These are phyloP conservation scores for Tetracentron sinense DNA, from an alignment of 164 flowering plant genomes.

Conservation along the genomic window DNA sequence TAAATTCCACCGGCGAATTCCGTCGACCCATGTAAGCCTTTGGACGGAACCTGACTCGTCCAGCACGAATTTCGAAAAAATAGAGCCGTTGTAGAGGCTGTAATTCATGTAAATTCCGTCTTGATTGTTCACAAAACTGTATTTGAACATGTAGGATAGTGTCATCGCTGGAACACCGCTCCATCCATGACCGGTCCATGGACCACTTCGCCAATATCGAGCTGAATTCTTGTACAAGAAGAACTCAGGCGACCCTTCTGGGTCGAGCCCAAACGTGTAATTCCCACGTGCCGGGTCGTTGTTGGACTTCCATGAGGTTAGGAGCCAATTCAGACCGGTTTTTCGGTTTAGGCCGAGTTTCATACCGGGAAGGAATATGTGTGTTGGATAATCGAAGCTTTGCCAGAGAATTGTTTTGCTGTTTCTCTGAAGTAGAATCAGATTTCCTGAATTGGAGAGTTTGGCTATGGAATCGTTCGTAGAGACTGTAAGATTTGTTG, in stretches of 20 bases:
- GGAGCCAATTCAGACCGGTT: background rate
- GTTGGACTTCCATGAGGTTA: slow-evolving; percentile 1
- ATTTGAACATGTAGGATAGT: too few relatives aligned
- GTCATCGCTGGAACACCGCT: background rate
- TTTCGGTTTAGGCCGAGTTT: background rate
- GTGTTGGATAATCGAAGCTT: too few relatives aligned
- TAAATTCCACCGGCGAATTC: background rate
- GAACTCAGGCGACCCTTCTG: background rate
- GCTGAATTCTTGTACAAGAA: background rate
- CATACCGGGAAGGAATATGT: background rate
- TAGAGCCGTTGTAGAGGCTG: background rate
- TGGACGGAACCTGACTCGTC: background rate
- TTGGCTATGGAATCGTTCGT: too few relatives aligned
- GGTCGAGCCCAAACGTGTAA: background rate
- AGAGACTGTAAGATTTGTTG: too few relatives aligned
- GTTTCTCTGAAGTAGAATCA: too few relatives aligned
- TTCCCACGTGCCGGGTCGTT: slow-evolving; percentile 3
- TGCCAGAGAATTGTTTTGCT: too few relatives aligned
- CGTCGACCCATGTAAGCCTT: background rate
- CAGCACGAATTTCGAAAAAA: background rate
- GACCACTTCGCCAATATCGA: too few relatives aligned
- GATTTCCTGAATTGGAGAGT: too few relatives aligned
- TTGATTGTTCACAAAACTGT: background rate
- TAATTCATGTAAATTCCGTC: background rate
- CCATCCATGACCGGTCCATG: too few relatives aligned